A percentile compares a stretch with the other conserved stretches of the same genome.
Evolutionary conservation across 192 early-diverging fungal genomes (phyloP).

Genomic region (Coemansia sp.): DNA sequence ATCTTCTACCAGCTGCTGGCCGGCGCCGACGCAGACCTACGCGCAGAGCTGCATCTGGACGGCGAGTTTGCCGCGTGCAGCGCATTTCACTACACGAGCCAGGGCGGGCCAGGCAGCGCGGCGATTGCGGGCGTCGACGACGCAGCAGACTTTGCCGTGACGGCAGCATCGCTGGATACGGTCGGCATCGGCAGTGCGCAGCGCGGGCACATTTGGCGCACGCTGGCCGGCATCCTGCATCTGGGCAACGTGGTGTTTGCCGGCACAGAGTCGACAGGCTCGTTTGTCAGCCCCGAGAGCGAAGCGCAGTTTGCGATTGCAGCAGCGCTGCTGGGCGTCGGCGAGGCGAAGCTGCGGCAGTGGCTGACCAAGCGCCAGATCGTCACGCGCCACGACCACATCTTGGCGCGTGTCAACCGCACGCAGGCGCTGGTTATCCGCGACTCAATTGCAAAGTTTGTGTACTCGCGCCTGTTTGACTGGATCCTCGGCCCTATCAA

Average conservation of each 20-base stretch:
- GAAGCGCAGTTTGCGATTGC: constrained; percentile 66
- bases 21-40: constrained; percentile 71
- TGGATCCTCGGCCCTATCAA: constrained; percentile 84
- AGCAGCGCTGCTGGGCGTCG: constrained; percentile 81
- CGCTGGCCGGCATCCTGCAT: constrained; percentile 86
- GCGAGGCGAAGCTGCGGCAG: constrained; percentile 66
- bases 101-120: constrained; percentile 51
- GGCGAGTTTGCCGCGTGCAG: constrained; percentile 64
- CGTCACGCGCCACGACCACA: constrained; percentile 78
- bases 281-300: constrained; percentile 70
- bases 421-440: constrained; percentile 69
- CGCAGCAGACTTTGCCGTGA: constrained; percentile 58
- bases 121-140: constrained; percentile 58
- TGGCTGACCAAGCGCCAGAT: constrained; percentile 83
- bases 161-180: constrained; percentile 80
- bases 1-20: constrained; percentile 95
- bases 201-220: constrained; percentile 80
- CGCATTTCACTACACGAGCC: constrained; percentile 48
- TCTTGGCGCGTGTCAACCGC: constrained; percentile 70
- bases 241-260: constrained; percentile 81
- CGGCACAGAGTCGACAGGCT: constrained; percentile 51
- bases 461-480: constrained; percentile 80
- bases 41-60: constrained; percentile 64
- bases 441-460: constrained; percentile 68
- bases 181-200: constrained; percentile 76